Percentiles rank a stretch among this genome's conserved stretches.
Evolutionary conservation across 1,139 yeast species (phyloP).

Genomic region (Kurtzmaniella quercitrusa): DNA sequence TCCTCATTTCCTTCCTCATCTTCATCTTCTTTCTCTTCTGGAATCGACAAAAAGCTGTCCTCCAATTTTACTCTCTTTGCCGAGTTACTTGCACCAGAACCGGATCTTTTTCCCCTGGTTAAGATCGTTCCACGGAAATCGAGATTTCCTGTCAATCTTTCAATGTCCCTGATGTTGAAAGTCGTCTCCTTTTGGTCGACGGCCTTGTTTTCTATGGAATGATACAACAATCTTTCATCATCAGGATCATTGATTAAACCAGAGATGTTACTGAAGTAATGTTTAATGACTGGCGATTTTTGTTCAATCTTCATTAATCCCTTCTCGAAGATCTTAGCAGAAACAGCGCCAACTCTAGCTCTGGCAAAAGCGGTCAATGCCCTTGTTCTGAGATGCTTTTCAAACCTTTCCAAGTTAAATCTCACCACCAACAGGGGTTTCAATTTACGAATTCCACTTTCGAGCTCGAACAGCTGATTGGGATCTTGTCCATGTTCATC

Average conservation of each 20-base stretch:
- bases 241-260: slow-evolving; percentile 42
- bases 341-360: slow-evolving; percentile 65
- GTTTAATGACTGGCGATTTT: slow-evolving; percentile 40
- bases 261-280: slow-evolving; percentile 27
- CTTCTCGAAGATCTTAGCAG: slow-evolving; percentile 61
- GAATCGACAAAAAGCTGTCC: slow-evolving; percentile 20
- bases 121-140: slow-evolving; percentile 50
- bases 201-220: slow-evolving; percentile 29
- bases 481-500: slow-evolving; percentile 25
- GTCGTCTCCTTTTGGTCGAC: slow-evolving; percentile 39
- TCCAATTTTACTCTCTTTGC: slow-evolving; percentile 45
- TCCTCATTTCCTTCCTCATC: slow-evolving; percentile 12
- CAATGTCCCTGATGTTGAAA: slow-evolving; percentile 53
- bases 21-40: slow-evolving; percentile 5
- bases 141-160: slow-evolving; percentile 38
- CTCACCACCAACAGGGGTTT: slow-evolving; percentile 51
- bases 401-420: slow-evolving; percentile 63
- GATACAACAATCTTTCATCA: slow-evolving; percentile 25
- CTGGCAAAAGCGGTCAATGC: slow-evolving; percentile 62
- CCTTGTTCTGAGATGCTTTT: slow-evolving; percentile 61
- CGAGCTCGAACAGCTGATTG: slow-evolving; percentile 25
- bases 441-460: slow-evolving; percentile 37
- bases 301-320: slow-evolving; percentile 60
- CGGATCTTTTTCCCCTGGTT: slow-evolving; percentile 28
- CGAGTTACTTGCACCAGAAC: slow-evolving; percentile 17